These are phyloP conservation scores for Anastatica hierochuntica DNA, from an alignment of 345 rosid species.

Conservation along the genomic window DNA sequence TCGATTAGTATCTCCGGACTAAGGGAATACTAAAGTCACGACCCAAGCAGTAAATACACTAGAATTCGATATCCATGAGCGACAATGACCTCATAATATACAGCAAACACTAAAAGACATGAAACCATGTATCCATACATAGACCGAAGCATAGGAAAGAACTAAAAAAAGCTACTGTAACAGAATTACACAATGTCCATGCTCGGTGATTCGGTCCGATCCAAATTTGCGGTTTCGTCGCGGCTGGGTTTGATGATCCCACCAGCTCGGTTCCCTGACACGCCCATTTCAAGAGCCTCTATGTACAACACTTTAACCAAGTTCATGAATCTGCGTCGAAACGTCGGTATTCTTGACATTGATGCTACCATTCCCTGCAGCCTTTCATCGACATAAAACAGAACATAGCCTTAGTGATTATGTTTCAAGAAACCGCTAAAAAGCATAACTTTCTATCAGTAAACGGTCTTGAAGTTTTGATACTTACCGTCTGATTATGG, in stretches of 20 bases:
- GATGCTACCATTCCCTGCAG: slow-evolving; percentile 70
- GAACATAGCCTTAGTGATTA: neutral
- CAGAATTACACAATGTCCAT: slow-evolving; percentile 8
- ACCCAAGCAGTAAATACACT: too few species aligned
- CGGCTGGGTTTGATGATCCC: slow-evolving; percentile 22
- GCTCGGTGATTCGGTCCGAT: slow-evolving; percentile 7
- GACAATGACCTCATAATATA: too few species aligned
- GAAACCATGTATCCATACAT: too few species aligned
- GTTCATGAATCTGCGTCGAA: slow-evolving; percentile 54
- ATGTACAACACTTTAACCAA: slow-evolving; percentile 45
- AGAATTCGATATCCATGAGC: too few species aligned
- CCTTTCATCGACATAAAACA: slow-evolving; percentile 29
- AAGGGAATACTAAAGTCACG: too few species aligned
- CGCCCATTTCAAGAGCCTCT: slow-evolving; percentile 46
- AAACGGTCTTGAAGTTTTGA: neutral
- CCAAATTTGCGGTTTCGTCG: neutral
- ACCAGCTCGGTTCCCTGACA: slow-evolving; percentile 35
- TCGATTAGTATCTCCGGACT: too few species aligned
- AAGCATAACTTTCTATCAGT: too few species aligned
- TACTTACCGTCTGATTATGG: slow-evolving; percentile 67
- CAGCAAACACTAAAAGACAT: too few species aligned
- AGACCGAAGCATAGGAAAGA: too few species aligned
- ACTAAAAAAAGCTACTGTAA: too few species aligned
- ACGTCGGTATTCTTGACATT: slow-evolving; percentile 64
- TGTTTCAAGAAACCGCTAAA: neutral